These are phyloP conservation scores for Allium cepa DNA, from an alignment of 106 monocot genomes.

Conservation along the genomic window DNA sequence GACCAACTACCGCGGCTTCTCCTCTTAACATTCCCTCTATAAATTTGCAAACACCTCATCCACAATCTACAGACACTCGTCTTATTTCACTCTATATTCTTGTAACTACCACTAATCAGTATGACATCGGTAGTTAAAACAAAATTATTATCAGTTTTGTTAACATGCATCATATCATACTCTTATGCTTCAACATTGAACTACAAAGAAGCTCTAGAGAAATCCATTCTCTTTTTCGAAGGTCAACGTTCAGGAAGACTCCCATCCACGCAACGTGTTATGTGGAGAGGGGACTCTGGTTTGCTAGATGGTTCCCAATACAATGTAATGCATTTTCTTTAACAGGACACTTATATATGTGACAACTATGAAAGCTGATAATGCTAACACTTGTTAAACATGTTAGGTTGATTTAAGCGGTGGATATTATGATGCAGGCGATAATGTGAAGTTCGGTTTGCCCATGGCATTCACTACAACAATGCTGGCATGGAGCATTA, in stretches of 20 bases:
- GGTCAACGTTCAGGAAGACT: slow-evolving; percentile 68
- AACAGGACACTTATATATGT: background rate
- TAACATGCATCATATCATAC: background rate
- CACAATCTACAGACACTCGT: background rate
- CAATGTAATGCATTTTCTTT: background rate
- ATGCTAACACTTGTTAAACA: background rate
- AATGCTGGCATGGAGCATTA: slow-evolving; percentile 71
- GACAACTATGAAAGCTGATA: background rate
- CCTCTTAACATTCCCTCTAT: background rate
- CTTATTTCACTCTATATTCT: background rate
- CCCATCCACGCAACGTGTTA: slow-evolving; percentile 43
- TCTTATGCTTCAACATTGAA: slow-evolving; percentile 8
- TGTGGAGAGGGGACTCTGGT: slow-evolving; percentile 57
- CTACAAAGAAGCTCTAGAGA: slow-evolving; percentile 62
- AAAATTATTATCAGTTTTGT: background rate
- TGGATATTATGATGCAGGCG: slow-evolving; percentile 50
- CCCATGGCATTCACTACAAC: slow-evolving; percentile 62
- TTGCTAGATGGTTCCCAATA: slow-evolving; percentile 42
- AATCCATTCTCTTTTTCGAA: slow-evolving; percentile 80
- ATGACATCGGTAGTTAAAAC: background rate
- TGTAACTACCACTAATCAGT: background rate
- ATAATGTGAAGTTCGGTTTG: slow-evolving; percentile 50
- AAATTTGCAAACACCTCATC: background rate
- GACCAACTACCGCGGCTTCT: background rate
- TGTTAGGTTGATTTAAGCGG: slow-evolving; percentile 55